phyloP scores from a whole-genome alignment of 768 basidiomycete species.

The Tricholoma furcatifolium region DNA sequence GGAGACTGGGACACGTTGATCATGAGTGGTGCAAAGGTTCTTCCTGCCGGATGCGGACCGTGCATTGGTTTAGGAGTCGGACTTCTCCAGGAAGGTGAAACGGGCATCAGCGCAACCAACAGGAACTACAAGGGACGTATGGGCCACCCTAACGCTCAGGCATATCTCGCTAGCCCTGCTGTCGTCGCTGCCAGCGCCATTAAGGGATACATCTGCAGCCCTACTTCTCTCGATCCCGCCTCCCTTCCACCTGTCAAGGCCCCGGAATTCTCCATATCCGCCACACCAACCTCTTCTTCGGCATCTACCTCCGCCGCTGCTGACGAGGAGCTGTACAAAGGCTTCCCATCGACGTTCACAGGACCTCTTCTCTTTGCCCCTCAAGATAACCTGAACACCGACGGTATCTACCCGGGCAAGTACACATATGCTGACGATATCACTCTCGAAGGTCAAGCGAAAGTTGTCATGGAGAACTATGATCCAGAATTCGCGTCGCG shows the following conservation, averaged over 20 bases:
- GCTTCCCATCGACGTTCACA: conserved; percentile 80
- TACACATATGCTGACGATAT: conserved; percentile 99
- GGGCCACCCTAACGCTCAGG: conserved; percentile 93
- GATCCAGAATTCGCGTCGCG: conserved; percentile 81
- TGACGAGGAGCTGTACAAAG: conserved; percentile 68
- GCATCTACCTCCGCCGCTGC: conserved; percentile 24
- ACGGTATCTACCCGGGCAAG: conserved; percentile 98
- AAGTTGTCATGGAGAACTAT: conserved; percentile 99
- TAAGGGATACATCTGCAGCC: conserved; percentile 87
- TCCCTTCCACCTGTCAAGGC: conserved; percentile 48
- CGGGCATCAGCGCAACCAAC: conserved; percentile 97
- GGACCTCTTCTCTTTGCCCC: conserved; percentile 91
- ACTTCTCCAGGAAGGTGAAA: conserved; percentile 89
- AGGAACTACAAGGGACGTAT: conserved; percentile 99
- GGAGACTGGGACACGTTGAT: conserved; percentile 91
- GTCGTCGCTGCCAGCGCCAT: conserved; percentile 96
- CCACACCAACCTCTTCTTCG: conserved; percentile 26
- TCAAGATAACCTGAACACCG: conserved; percentile 97
- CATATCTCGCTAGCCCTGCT: conserved; percentile 94
- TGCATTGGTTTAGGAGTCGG: conserved; percentile 97
- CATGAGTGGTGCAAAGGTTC: conserved; percentile 85
- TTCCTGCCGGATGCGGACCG: conserved; percentile 96
- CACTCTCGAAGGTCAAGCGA: conserved; percentile 88
- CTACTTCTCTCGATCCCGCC: conserved; percentile 59
- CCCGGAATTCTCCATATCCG: conserved; percentile 57